Evolutionary conservation across 164 flowering plant species (phyloP).

Genomic region (Nymphaea colorata): DNA sequence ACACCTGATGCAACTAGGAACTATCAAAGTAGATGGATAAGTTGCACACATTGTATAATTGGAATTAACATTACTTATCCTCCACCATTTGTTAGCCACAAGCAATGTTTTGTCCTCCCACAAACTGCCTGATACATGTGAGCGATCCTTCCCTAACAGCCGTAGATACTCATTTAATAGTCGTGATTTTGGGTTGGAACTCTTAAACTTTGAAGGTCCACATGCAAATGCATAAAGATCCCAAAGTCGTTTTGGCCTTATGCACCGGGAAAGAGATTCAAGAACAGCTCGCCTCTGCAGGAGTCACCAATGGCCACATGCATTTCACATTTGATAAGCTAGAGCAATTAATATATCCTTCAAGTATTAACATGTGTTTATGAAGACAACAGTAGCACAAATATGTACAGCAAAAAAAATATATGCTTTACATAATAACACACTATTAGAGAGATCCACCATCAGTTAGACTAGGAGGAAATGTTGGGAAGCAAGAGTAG

Average conservation of each 20-base stretch:
- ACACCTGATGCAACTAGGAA: constrained; percentile 76
- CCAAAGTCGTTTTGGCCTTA: constrained; percentile 64
- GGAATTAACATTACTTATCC: constrained; percentile 70
- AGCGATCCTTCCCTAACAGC: constrained; percentile 58
- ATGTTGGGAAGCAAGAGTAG: too few relatives aligned
- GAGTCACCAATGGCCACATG: constrained; percentile 1
- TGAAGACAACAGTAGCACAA: too few relatives aligned
- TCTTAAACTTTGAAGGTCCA: constrained; percentile 56
- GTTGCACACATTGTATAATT: constrained; percentile 67
- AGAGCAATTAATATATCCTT: too few relatives aligned
- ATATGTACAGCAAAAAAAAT: too few relatives aligned
- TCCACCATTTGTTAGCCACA: constrained; percentile 74
- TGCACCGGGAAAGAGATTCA: constrained; percentile 59
- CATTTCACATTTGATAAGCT: background rate
- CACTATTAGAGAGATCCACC: too few relatives aligned
- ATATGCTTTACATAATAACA: too few relatives aligned
- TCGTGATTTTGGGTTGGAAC: constrained; percentile 60
- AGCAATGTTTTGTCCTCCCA: constrained; percentile 57
- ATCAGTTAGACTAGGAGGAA: too few relatives aligned
- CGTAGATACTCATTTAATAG: constrained; percentile 80
- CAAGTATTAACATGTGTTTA: too few relatives aligned
- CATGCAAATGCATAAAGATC: constrained; percentile 77
- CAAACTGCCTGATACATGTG: constrained; percentile 30
- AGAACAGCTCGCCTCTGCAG: constrained; percentile 74
- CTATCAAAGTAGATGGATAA: constrained; percentile 87